Conservation (phyloP, 495 filamentous ascomycete genomes). For the Penicillium waksmanii region DNA sequence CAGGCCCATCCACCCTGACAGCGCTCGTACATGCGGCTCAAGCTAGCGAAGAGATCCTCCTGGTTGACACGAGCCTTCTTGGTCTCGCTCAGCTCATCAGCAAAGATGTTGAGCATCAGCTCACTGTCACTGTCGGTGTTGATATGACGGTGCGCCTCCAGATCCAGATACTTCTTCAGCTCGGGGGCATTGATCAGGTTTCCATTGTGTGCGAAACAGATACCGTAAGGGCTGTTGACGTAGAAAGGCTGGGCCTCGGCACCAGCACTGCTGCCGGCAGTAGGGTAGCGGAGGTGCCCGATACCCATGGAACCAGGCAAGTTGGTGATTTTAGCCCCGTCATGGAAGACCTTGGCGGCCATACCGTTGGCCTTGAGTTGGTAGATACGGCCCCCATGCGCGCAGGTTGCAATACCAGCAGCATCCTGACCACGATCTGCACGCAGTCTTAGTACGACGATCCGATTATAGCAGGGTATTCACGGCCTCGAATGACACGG, state of each 20-base stretch:
- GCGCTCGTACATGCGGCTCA: conserved; percentile 73
- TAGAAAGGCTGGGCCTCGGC: conserved; percentile 76
- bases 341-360: conserved; percentile 83
- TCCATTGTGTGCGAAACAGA: conserved; percentile 75
- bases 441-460: conserved; percentile 22
- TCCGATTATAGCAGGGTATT: conserved; percentile 1
- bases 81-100: conserved; percentile 91
- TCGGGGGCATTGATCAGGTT: conserved; percentile 93
- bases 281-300: conserved; percentile 88
- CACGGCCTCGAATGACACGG: conserved; percentile 4
- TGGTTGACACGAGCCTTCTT: conserved; percentile 93
- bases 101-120: conserved; percentile 93
- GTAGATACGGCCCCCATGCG: conserved; percentile 76
- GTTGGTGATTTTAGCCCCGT: conserved; percentile 73
- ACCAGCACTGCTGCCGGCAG: conserved; percentile 78
- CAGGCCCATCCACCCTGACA: conserved; percentile 88
- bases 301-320: conserved; percentile 91
- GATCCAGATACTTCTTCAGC: conserved; percentile 77
- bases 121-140: conserved; percentile 97
- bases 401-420: conserved; percentile 81
- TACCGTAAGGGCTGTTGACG: conserved; percentile 88
- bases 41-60: conserved; percentile 82
- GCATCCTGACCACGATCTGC: conserved; percentile 83
- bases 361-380: conserved; percentile 94
- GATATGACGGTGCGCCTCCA: conserved; percentile 90